Evolutionary conservation across 2,329 filamentous ascomycete genomes (phyloP), one percentile per base, ranked within the genome.

Genomic region (Scedosporium dehoogii): DNA sequence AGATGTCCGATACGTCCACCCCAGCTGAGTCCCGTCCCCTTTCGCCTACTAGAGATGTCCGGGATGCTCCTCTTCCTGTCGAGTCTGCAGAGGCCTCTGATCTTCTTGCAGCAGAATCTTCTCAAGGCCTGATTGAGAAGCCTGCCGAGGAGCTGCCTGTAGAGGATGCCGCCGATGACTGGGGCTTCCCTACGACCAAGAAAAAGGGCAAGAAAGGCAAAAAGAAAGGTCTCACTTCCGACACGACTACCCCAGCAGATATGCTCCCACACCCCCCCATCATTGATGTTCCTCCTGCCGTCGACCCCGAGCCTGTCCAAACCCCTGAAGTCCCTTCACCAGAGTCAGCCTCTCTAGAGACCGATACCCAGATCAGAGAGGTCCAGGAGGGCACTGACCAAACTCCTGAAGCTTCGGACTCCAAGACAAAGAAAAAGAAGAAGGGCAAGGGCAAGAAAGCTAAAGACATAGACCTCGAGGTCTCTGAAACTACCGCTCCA

Each of bases 201-300:
- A 74, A 76, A 63, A 69, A 69, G 61, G 71, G 21, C 21, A 59
- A 64, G 62, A 66, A 65, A 60, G 59, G 27, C 6, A 61, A 61
- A 42, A 55, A 55, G 51, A 55, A 55, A n/a, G 21, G 23, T 25
- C 4, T 55, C 23, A 6, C 21, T 55, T 14, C 18, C 6, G 51
- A 23, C 51, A 6, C 23, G 18, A 6, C 21, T 23, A 18, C 51
- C 12, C 18, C 51, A 12, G 12, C 12, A 23, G 51, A 55, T 25
- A 6, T 14, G 6, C 6, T 7, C 18, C 44, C 16, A 48, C 44
- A 6, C 18, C 21, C 23, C 12, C 18, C 51, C 12, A 23, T 14
- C 12, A 12, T 12, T 6, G 21, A 25, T 25, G 51, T 10, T 21
- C 18, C 23, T 21, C 18, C 12, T 25, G 6, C 23, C 23, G 21